Evolutionary conservation across 768 basidiomycete genomes (phyloP).

Genomic region (Clitopilus hobsonii): DNA sequence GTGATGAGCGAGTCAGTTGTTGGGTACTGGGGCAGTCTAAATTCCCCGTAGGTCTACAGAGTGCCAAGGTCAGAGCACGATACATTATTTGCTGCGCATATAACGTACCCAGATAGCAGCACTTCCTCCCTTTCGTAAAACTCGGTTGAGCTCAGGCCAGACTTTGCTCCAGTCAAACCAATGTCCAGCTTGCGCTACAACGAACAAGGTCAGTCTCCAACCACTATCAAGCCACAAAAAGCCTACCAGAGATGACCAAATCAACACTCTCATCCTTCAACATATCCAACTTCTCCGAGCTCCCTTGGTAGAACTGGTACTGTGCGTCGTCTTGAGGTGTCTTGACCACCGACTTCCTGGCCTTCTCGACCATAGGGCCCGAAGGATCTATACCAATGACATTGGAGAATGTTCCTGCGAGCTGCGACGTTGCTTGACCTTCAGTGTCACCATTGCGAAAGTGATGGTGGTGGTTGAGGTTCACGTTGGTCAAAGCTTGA

Average conservation of each 20-base stretch:
- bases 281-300: slow-evolving; percentile 56
- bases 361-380: slow-evolving; percentile 59
- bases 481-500: background rate
- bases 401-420: slow-evolving; percentile 46
- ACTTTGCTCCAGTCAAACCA: slow-evolving; percentile 76
- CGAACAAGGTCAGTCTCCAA: background rate
- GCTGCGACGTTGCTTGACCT: slow-evolving; percentile 69
- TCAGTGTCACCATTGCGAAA: background rate
- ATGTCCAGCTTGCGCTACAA: slow-evolving; percentile 69
- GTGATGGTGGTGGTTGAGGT: background rate
- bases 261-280: slow-evolving; percentile 48
- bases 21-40: slow-evolving; percentile 61
- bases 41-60: slow-evolving; percentile 60
- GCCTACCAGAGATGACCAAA: slow-evolving; percentile 59
- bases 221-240: background rate
- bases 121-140: slow-evolving; percentile 58
- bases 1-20: slow-evolving; percentile 53
- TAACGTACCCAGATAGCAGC: slow-evolving; percentile 70
- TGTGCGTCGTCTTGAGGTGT: slow-evolving; percentile 3
- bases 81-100: too few species aligned
- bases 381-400: slow-evolving; percentile 77
- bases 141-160: slow-evolving; percentile 63
- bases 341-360: slow-evolving; percentile 22
- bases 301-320: slow-evolving; percentile 26
- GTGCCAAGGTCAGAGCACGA: too few species aligned